Evolutionary conservation across 495 filamentous ascomycete genomes (phyloP).

Genomic region (Aspergillus heteromorphus): DNA sequence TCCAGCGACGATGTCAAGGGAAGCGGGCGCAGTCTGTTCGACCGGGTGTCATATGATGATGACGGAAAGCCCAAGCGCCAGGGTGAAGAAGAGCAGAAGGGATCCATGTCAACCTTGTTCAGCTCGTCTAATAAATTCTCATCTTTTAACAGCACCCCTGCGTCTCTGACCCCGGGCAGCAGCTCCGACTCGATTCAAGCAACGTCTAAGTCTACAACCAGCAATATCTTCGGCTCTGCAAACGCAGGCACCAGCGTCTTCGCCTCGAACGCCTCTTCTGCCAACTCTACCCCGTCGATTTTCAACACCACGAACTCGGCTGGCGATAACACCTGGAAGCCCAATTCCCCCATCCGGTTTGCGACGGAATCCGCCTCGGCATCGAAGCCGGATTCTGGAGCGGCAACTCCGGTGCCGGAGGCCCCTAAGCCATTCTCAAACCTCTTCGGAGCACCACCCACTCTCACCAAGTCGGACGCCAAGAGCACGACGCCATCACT

Average conservation of each 20-base stretch:
- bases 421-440: conserved; percentile 34
- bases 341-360: conserved; percentile 47
- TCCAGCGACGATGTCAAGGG: conserved; percentile 20
- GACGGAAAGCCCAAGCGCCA: conserved; percentile 46
- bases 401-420: conserved; percentile 25
- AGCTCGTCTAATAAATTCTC: conserved; percentile 21
- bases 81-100: conserved; percentile 23
- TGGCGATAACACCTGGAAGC: conserved; percentile 50
- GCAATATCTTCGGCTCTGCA: conserved; percentile 25
- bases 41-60: conserved; percentile 45
- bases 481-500: conserved; percentile 19
- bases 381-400: conserved; percentile 24
- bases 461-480: conserved; percentile 26
- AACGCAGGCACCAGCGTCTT: conserved; percentile 12
- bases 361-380: conserved; percentile 10
- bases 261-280: conserved; percentile 15
- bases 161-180: conserved; percentile 15
- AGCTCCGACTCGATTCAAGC: conserved; percentile 15
- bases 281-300: conserved; percentile 18
- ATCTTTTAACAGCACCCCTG: conserved; percentile 24
- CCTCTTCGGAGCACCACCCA: conserved; percentile 35
- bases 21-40: conserved; percentile 51
- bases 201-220: conserved; percentile 11
- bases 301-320: conserved; percentile 18
- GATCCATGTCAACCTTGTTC: conserved; percentile 17